Percentiles rank a stretch among this genome's conserved stretches.
Evolutionary conservation across 306 rosid species (phyloP).

Genomic region (Rosa rugosa): DNA sequence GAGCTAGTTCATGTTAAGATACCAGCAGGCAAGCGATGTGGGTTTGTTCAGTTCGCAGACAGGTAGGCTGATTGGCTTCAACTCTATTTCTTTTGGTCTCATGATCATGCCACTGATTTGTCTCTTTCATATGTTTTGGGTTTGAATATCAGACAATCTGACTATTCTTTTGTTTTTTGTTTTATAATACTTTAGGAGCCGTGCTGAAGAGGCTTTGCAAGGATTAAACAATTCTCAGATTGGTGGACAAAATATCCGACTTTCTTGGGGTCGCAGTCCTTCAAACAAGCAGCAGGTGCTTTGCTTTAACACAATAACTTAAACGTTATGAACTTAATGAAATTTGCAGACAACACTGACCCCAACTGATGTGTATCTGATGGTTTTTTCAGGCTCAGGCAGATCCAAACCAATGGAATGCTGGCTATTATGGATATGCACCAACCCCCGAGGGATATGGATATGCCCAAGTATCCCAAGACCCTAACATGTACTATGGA

Average conservation of each 20-base stretch:
- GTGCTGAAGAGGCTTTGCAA: constrained; percentile 84
- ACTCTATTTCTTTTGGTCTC: neutral
- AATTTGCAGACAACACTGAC: neutral
- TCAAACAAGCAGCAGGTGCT: constrained; percentile 92
- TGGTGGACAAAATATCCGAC: constrained; percentile 90
- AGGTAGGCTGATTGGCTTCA: constrained; percentile 39
- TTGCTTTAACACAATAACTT: neutral
- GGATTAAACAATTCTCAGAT: constrained; percentile 58
- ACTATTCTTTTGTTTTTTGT: neutral
- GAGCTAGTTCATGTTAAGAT: constrained; percentile 90
- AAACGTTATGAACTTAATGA: no score
- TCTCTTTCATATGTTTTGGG: neutral
- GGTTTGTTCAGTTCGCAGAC: constrained; percentile 90
- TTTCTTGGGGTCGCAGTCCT: constrained; percentile 99
- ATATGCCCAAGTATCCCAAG: constrained; percentile 75
- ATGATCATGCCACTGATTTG: neutral
- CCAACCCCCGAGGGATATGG: constrained; percentile 83
- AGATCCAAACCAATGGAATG: constrained; percentile 72
- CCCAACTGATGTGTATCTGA: neutral
- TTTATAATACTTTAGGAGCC: constrained; percentile 51
- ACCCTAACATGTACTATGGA: constrained; percentile 74
- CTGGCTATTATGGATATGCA: constrained; percentile 77
- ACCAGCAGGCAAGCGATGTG: constrained; percentile 95
- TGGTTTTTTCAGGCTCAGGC: constrained; percentile 48
- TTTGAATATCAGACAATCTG: neutral